Conservation (phyloP, 306 rosid genomes). For the Prunus mongolica region DNA sequence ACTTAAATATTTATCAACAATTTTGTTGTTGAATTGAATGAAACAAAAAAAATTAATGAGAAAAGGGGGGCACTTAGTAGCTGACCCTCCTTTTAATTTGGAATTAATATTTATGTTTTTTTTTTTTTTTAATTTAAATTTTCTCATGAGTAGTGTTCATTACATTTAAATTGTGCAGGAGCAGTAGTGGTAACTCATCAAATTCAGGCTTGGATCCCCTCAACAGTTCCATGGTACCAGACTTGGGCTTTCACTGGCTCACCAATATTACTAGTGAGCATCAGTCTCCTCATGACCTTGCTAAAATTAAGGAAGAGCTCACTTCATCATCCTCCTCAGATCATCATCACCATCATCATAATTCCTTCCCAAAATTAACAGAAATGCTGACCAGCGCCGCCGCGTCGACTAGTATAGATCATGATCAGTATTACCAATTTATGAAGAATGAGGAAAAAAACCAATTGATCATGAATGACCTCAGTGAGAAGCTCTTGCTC, state of each 20-base stretch:
- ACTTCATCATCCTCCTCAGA: conserved; percentile 5
- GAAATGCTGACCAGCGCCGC: conserved; percentile 45
- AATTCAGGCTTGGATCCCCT: conserved; percentile 6
- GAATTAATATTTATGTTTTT: not conserved
- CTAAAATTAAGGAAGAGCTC: conserved; percentile 45
- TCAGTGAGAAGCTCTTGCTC: conserved; percentile 53
- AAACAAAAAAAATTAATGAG: not conserved
- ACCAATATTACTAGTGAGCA: not conserved
- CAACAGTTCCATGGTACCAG: conserved; percentile 36
- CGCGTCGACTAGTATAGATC: conserved; percentile 9
- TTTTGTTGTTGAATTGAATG: too few species aligned
- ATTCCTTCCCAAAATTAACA: conserved; percentile 48
- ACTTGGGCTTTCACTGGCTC: conserved; percentile 39
- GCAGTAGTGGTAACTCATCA: conserved; percentile 13
- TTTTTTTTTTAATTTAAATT: not conserved
- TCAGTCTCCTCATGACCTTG: conserved; percentile 22
- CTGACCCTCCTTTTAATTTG: not conserved
- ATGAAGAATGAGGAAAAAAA: conserved; percentile 34
- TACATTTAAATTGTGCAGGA: not conserved
- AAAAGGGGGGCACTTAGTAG: not conserved
- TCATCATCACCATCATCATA: conserved; percentile 16
- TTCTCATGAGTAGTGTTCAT: not conserved
- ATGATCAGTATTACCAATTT: not conserved
- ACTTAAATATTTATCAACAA: too few species aligned
- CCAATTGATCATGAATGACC: conserved; percentile 27